Conservation (phyloP, 2,329 filamentous ascomycete genomes). For the Remersonia thermophila region DNA sequence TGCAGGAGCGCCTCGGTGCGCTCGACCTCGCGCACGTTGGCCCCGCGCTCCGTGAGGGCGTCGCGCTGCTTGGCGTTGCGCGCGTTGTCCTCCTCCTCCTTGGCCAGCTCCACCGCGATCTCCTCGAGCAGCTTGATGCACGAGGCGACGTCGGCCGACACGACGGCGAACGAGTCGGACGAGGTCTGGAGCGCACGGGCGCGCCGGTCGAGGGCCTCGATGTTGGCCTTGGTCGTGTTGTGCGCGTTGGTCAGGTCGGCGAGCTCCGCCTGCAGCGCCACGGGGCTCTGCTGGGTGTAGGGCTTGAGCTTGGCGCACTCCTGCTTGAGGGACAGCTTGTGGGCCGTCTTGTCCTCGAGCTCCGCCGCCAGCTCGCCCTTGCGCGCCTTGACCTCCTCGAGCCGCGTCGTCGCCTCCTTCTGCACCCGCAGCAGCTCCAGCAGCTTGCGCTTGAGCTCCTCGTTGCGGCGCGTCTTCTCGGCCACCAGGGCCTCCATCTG, state of each 20-base stretch:
- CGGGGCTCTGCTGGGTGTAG: slow-evolving; percentile 82
- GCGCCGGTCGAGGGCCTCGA: slow-evolving; percentile 76
- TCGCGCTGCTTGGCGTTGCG: slow-evolving; percentile 74
- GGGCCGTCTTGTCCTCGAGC: slow-evolving; percentile 59
- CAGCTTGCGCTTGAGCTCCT: slow-evolving; percentile 72
- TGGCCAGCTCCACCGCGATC: slow-evolving; percentile 67
- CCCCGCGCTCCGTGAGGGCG: slow-evolving; percentile 73
- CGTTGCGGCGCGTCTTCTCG: slow-evolving; percentile 76
- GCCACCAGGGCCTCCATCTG: slow-evolving; percentile 70
- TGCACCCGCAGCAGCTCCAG: slow-evolving; percentile 72
- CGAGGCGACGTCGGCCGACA: slow-evolving; percentile 71
- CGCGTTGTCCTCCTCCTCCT: slow-evolving; percentile 81
- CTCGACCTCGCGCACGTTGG: slow-evolving; percentile 85
- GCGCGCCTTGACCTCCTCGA: slow-evolving; percentile 72
- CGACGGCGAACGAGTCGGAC: slow-evolving; percentile 75
- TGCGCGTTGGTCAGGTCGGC: slow-evolving; percentile 72
- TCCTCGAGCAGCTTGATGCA: slow-evolving; percentile 87
- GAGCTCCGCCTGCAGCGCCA: slow-evolving; percentile 67
- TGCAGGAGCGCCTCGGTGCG: slow-evolving; percentile 72
- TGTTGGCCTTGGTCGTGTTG: slow-evolving; percentile 65
- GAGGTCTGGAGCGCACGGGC: slow-evolving; percentile 87
- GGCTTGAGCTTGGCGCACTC: slow-evolving; percentile 83
- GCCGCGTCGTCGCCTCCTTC: slow-evolving; percentile 66
- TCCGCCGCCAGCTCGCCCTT: slow-evolving; percentile 62
- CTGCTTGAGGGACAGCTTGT: slow-evolving; percentile 59